A percentile compares a stretch with the other conserved stretches of the same genome.
Evolutionary conservation across 2,329 filamentous ascomycete species (phyloP).

Genomic region (Fusarium napiforme): DNA sequence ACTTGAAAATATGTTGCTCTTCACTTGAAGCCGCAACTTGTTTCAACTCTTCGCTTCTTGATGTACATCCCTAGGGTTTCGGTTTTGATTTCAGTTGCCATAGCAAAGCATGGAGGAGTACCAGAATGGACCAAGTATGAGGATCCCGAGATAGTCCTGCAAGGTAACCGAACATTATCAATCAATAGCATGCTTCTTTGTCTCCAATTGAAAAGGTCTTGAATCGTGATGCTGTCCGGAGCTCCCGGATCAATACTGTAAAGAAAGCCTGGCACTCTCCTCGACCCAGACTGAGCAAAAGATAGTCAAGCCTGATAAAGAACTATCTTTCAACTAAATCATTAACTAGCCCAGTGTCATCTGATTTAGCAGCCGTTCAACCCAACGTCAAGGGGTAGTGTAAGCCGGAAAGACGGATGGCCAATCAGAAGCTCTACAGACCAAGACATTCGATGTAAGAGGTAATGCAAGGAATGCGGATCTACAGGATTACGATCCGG

Average conservation of each 20-base stretch:
- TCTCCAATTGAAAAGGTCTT: neutral
- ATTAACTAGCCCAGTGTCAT: neutral
- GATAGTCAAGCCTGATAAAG: neutral
- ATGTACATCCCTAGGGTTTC: conserved; percentile 19
- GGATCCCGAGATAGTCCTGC: neutral
- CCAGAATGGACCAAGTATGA: neutral
- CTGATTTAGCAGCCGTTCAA: neutral
- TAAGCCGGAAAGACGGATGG: neutral
- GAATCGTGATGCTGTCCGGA: neutral
- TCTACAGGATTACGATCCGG: neutral
- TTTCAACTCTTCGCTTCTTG: conserved; percentile 18
- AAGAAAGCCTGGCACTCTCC: neutral
- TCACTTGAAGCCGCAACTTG: conserved; percentile 2
- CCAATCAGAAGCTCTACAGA: conserved; percentile 16
- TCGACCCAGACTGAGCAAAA: neutral
- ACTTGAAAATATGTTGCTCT: neutral
- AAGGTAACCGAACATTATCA: neutral
- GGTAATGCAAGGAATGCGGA: conserved; percentile 25
- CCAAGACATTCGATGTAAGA: conserved; percentile 19
- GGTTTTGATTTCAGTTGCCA: conserved; percentile 1
- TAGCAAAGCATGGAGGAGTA: conserved; percentile 1
- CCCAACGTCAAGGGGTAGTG: neutral
- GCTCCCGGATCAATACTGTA: neutral
- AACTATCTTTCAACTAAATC: neutral
- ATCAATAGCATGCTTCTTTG: neutral